phyloP scores from a whole-genome alignment of 208 protist genomes.

The Crithidia sp. region DNA sequence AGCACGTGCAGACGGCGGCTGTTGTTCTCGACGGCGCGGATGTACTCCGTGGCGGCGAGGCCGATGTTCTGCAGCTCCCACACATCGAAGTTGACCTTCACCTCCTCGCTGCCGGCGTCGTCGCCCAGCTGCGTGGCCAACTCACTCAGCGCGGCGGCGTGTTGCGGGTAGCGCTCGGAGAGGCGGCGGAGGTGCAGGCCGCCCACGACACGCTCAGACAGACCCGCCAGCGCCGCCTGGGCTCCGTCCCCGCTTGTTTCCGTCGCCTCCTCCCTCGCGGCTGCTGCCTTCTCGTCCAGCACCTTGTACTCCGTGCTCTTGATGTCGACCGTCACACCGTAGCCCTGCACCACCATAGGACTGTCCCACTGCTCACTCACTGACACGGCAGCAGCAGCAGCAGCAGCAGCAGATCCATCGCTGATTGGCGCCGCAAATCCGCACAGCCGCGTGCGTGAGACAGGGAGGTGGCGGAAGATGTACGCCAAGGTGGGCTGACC shows the following conservation, averaged over 20 bases:
- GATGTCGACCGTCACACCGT: constrained; percentile 95
- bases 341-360: constrained; percentile 86
- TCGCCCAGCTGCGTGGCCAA: constrained; percentile 48
- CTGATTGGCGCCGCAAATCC: not conserved
- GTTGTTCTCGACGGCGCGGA: constrained; percentile 41
- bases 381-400: no score
- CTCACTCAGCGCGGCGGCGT: constrained; percentile 36
- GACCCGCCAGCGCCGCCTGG: not conserved
- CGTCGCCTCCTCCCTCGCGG: constrained; percentile 17
- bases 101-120: constrained; percentile 32
- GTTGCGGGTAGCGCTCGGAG: constrained; percentile 40
- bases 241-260: constrained; percentile 9
- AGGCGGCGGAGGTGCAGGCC: constrained; percentile 52
- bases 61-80: constrained; percentile 76
- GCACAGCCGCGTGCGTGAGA: constrained; percentile 33
- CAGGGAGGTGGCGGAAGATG: constrained; percentile 70
- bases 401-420: no score
- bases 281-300: constrained; percentile 82
- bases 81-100: constrained; percentile 71
- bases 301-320: constrained; percentile 98
- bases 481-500: constrained; percentile 20
- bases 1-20: constrained; percentile 71
- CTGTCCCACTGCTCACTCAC: constrained; percentile 37
- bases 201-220: constrained; percentile 24
- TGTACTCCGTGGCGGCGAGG: constrained; percentile 54